phyloP scores from a whole-genome alignment of 768 basidiomycete genomes.

The Crepidotus variabilis region DNA sequence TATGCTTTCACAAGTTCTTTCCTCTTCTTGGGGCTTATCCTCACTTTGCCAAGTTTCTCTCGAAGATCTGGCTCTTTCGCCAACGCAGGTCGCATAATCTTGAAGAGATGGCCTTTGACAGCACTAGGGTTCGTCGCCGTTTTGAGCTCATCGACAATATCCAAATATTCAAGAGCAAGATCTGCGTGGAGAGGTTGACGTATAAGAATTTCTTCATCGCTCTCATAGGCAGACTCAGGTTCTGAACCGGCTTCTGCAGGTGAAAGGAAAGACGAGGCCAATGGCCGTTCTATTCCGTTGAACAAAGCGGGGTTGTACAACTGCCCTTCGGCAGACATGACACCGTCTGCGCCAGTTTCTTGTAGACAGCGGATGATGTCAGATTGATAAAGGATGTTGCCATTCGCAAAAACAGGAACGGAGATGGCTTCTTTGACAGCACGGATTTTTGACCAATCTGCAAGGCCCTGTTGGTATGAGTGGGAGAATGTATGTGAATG shows the following conservation, averaged over 20 bases:
- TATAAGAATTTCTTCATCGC: conserved; percentile 31
- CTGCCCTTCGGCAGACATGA: conserved; percentile 95
- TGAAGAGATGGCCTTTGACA: conserved; percentile 92
- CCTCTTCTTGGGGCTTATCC: conserved; percentile 19
- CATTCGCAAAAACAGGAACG: conserved; percentile 95
- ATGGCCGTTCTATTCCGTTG: conserved; percentile 25
- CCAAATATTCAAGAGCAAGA: conserved; percentile 84
- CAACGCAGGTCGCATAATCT: conserved; percentile 80
- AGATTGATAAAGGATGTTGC: conserved; percentile 86
- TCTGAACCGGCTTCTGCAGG: background rate
- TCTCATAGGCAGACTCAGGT: conserved; percentile 11
- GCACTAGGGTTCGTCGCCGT: conserved; percentile 72
- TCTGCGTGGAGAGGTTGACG: conserved; percentile 55
- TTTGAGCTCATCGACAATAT: conserved; percentile 66
- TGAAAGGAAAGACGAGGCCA: conserved; percentile 4
- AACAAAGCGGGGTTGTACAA: conserved; percentile 91
- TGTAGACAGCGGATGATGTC: conserved; percentile 79
- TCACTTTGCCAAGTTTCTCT: conserved; percentile 56
- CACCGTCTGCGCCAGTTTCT: conserved; percentile 84
- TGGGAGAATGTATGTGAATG: background rate
- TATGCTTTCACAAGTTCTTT: conserved; percentile 30
- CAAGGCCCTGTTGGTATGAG: conserved; percentile 58
- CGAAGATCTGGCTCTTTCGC: conserved; percentile 65
- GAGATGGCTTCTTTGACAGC: conserved; percentile 89
- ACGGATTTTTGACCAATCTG: conserved; percentile 86